Percentiles rank a stretch among this genome's conserved stretches.
Conservation (phyloP, 768 basidiomycete species). For the Suillus cothurnatus region DNA sequence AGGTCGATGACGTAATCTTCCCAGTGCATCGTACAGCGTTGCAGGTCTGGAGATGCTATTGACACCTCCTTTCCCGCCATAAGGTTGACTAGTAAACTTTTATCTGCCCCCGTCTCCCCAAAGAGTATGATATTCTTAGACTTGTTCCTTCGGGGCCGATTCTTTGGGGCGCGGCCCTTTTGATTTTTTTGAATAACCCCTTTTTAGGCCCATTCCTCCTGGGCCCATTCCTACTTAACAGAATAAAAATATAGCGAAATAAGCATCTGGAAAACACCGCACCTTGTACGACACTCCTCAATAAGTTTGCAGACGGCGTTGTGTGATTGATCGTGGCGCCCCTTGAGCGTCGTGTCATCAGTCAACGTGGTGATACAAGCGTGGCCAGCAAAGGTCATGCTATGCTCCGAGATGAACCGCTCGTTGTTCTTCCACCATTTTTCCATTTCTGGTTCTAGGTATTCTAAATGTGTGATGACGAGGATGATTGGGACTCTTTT, state of each 20-base stretch:
- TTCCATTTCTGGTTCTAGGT: constrained; percentile 32
- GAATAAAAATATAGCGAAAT: background rate
- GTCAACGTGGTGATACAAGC: constrained; percentile 41
- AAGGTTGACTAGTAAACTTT: constrained; percentile 49
- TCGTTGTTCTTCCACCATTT: constrained; percentile 43
- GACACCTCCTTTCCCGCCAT: constrained; percentile 34
- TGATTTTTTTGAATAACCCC: background rate
- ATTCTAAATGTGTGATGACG: constrained; percentile 36
- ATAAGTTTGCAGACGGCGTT: constrained; percentile 22
- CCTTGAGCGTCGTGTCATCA: constrained; percentile 25
- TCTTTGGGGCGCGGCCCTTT: background rate
- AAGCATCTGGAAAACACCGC: background rate
- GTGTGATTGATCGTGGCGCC: constrained; percentile 24
- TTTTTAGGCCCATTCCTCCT: background rate
- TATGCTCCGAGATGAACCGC: constrained; percentile 24
- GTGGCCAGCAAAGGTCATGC: constrained; percentile 37
- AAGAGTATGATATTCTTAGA: constrained; percentile 30
- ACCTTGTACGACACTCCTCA: background rate
- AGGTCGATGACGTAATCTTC: constrained; percentile 25
- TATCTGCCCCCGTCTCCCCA: constrained; percentile 37
- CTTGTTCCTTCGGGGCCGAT: background rate
- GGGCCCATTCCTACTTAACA: background rate
- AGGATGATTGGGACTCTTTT: constrained; percentile 25
- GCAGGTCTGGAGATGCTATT: constrained; percentile 31
- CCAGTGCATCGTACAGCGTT: constrained; percentile 36